Conservation (phyloP, 2,329 filamentous ascomycete genomes). For the Alternaria incomplexa region DNA sequence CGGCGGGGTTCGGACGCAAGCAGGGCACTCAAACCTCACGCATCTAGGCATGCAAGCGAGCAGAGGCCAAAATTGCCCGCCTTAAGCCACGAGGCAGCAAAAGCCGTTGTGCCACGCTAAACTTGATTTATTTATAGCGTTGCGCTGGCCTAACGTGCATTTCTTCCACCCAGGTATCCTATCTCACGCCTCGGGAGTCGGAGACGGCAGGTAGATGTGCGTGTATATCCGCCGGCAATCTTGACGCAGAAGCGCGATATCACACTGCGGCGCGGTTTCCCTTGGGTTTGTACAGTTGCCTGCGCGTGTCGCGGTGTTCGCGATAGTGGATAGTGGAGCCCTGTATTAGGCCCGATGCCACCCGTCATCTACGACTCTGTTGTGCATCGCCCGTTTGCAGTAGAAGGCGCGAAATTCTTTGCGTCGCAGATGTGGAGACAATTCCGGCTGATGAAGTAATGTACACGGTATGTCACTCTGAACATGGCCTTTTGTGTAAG, state of each 20-base stretch:
- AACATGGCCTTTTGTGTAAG: not conserved
- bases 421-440: not conserved
- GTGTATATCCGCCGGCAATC: not conserved
- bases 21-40: conserved; percentile 9
- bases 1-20: conserved; percentile 16
- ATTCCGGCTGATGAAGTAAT: not conserved
- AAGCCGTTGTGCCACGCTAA: conserved; percentile 29
- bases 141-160: conserved; percentile 1
- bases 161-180: not conserved
- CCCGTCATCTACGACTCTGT: not conserved
- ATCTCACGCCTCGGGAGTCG: not conserved
- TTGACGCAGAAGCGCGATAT: not conserved
- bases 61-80: conserved; percentile 4
- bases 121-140: conserved; percentile 8
- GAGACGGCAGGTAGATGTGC: not conserved
- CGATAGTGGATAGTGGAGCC: conserved; percentile 1
- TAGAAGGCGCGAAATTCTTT: conserved; percentile 4
- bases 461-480: not conserved
- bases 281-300: not conserved
- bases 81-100: conserved; percentile 21
- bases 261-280: not conserved
- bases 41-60: conserved; percentile 5
- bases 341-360: not conserved
- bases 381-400: not conserved
- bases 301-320: conserved; percentile 1